Evolutionary conservation across 306 rosid species (phyloP).

Genomic region (Crataegus laevigata): DNA sequence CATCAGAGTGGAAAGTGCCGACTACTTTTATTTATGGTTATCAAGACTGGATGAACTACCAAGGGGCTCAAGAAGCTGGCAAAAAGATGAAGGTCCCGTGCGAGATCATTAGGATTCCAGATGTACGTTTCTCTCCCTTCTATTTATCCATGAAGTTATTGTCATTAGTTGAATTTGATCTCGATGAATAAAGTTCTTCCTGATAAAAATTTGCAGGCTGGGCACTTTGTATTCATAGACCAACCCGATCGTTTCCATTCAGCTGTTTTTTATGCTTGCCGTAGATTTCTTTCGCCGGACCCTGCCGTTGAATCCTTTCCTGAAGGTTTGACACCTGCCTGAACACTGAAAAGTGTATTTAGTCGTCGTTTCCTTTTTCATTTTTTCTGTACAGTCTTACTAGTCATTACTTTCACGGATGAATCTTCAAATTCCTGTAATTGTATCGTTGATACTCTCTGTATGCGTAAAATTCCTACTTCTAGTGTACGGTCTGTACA

Average conservation of each 20-base stretch:
- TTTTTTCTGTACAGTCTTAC: neutral
- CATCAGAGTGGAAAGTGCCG: slow-evolving; percentile 92
- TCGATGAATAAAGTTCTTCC: neutral
- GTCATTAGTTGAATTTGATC: neutral
- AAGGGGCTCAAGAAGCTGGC: slow-evolving; percentile 93
- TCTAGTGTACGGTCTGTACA: neutral
- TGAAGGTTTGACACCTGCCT: slow-evolving; percentile 60
- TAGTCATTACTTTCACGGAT: neutral
- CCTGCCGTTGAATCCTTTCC: slow-evolving; percentile 54
- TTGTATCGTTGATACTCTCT: neutral
- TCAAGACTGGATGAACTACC: slow-evolving; percentile 84
- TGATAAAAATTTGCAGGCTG: slow-evolving; percentile 50
- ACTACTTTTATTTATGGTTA: slow-evolving; percentile 87
- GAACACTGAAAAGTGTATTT: slow-evolving; percentile 22
- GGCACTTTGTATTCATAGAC: slow-evolving; percentile 89
- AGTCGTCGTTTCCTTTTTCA: neutral
- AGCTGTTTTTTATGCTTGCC: slow-evolving; percentile 68
- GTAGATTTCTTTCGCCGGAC: slow-evolving; percentile 58
- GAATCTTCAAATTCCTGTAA: neutral
- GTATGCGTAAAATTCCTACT: neutral
- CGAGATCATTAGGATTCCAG: slow-evolving; percentile 86
- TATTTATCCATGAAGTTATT: neutral
- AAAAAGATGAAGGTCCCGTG: slow-evolving; percentile 82
- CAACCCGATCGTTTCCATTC: slow-evolving; percentile 70
- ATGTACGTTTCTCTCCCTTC: slow-evolving; percentile 40